Percentiles rank a stretch among this genome's conserved stretches.
Conservation (phyloP, 306 rosid genomes). For the Pyrus betulifolia region DNA sequence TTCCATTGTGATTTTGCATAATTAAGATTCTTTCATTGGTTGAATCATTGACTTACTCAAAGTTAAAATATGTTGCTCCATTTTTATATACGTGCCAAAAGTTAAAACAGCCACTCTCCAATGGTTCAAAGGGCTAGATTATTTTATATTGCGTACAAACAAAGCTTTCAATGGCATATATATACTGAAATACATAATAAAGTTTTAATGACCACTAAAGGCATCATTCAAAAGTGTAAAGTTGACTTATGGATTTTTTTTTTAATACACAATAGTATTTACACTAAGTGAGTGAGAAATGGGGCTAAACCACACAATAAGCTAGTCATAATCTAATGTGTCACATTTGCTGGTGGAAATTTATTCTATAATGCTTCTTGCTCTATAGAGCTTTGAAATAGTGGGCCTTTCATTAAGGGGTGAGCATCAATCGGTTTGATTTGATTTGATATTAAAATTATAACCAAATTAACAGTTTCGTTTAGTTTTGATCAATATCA, state of each 20-base stretch:
- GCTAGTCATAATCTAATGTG: too few species aligned
- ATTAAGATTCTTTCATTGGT: neutral
- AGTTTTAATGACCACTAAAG: neutral
- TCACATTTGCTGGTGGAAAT: too few species aligned
- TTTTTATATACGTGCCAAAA: neutral
- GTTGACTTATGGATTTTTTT: neutral
- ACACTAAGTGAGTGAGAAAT: too few species aligned
- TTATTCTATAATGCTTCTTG: neutral
- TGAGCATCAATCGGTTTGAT: too few species aligned
- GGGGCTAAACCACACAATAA: too few species aligned
- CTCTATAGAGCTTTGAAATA: neutral
- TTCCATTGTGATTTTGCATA: neutral
- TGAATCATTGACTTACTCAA: neutral
- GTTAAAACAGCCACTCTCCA: neutral
- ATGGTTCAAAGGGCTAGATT: neutral
- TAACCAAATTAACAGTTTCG: too few species aligned
- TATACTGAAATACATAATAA: neutral
- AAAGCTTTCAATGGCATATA: neutral
- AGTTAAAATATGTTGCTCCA: neutral
- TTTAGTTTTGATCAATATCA: too few species aligned
- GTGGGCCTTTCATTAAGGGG: neutral
- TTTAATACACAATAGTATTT: too few species aligned
- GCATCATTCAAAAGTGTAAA: neutral
- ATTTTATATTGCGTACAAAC: constrained; percentile 1
- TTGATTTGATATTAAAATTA: too few species aligned